Evolutionary conservation across 345 rosid genomes (phyloP).

Genomic region (Brassica juncea): DNA sequence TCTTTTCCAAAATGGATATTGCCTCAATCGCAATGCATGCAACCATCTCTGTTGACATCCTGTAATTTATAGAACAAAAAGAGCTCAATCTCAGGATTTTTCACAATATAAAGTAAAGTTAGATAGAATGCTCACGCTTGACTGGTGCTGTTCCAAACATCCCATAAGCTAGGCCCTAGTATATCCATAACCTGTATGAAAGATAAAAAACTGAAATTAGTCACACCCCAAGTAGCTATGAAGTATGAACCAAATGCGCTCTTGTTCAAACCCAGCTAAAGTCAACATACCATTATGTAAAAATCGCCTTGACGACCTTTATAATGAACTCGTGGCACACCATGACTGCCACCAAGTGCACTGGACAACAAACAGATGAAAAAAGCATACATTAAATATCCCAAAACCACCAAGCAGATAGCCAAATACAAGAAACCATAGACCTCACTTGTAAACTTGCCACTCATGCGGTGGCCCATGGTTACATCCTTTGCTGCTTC

Average conservation of each 20-base stretch:
- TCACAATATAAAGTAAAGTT: background rate
- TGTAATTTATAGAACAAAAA: constrained; percentile 21
- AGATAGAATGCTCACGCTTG: constrained; percentile 54
- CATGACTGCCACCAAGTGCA: constrained; percentile 85
- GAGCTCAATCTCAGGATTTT: background rate
- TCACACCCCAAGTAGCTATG: constrained; percentile 1
- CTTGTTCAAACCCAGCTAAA: constrained; percentile 1
- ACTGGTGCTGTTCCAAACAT: constrained; percentile 69
- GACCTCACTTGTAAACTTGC: constrained; percentile 94
- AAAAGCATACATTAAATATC: background rate
- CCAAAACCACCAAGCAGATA: background rate
- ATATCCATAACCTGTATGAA: constrained; percentile 82
- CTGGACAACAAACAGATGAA: constrained; percentile 41
- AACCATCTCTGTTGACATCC: constrained; percentile 86
- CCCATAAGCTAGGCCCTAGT: constrained; percentile 90
- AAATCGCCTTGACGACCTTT: constrained; percentile 85
- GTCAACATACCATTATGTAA: constrained; percentile 70
- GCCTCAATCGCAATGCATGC: constrained; percentile 94
- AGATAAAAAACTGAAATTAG: background rate
- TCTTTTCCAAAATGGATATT: constrained; percentile 84
- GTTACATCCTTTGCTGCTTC: constrained; percentile 94
- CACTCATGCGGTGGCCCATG: constrained; percentile 95
- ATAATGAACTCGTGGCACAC: constrained; percentile 83
- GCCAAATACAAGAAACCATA: background rate
- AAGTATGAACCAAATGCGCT: background rate